phyloP scores from a whole-genome alignment of 768 basidiomycete genomes.

The Amanita subjunquillea region DNA sequence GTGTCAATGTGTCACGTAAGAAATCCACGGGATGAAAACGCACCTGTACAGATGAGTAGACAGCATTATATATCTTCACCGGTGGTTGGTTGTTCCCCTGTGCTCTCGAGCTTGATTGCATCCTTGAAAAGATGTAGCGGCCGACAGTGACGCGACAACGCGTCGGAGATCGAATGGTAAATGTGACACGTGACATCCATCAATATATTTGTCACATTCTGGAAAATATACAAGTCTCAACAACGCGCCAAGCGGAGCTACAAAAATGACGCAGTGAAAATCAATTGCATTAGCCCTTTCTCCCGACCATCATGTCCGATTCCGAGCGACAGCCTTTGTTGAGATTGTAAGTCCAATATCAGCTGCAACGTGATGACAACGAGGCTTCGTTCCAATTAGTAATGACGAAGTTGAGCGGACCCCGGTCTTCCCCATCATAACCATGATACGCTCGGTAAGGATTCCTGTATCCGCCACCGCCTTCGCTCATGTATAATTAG shows the following conservation, averaged over 20 bases:
- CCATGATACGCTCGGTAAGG: conserved; percentile 55
- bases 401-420: conserved; percentile 48
- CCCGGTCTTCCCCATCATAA: conserved; percentile 72
- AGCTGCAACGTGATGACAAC: conserved; percentile 2
- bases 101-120: conserved; percentile 37
- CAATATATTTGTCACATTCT: not conserved
- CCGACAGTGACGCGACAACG: conserved; percentile 26
- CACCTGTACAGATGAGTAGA: conserved; percentile 84
- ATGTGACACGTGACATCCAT: not conserved
- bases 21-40: conserved; percentile 2
- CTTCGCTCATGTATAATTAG: conserved; percentile 22
- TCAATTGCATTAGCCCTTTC: not conserved
- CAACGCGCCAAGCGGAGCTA: not conserved
- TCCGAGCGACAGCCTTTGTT: conserved; percentile 34
- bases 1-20: conserved; percentile 17
- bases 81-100: conserved; percentile 37
- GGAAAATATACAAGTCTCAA: not conserved
- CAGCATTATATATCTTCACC: conserved; percentile 89
- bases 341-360: conserved; percentile 21
- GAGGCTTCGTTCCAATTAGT: conserved; percentile 3
- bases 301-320: conserved; percentile 27
- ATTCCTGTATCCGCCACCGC: not conserved
- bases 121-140: conserved; percentile 20
- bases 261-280: not conserved
- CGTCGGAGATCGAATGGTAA: conserved; percentile 22